Base-by-base conservation (phyloP, 306 rosid genomes). In the Casuarina glauca region DNA sequence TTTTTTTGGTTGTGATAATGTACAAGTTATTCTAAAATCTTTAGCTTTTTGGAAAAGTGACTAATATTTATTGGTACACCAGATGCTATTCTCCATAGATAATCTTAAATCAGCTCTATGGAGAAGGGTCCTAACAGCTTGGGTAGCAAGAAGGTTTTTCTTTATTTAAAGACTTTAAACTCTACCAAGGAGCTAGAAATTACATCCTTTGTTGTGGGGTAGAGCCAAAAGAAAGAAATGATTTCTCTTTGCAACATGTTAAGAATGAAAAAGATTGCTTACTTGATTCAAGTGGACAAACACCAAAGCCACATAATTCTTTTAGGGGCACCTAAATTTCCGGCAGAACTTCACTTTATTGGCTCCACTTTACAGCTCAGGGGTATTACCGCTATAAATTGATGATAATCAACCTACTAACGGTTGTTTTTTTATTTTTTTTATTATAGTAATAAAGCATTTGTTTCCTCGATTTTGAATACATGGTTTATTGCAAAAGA, bases 121-220 rank as follows among this genome's bases (percentile, higher is more conserved):
- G 39, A 86, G 93, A 84, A 87, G 98, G 98, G 98, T 45, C 98
- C 97, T 48, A 97, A 95, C 81, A 89, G 91, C 88, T 80, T 91
- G 20, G 86, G 88, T 52, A 55, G 79, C 75, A 87, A 78, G 90
- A 91, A 87, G 74, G 76, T 95, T 41, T 41, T 63, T 53, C 84
- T 95, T 42, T 87, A 76, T 69, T 75, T 55, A 8, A 45, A 66
- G 20, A 74, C 52, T 38, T 74, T 82, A 0, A 52, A 57, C 20
- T 50, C 76, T 13, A 13, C 45, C 5, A 85, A 55, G 39, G 61
- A 75, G 41, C 57, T 38, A 51, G 44, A 58, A 78, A 57, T 94
- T 70, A 78, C 76, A 43, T 86, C 92, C 32, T 52, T 76, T 15
- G 1, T 83, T n/a, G 84, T 81, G 69, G 84, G 74, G 83, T 44